Evolutionary conservation across 1,139 yeast species (phyloP).

Genomic region (Casaregolazyma suthepensis): DNA sequence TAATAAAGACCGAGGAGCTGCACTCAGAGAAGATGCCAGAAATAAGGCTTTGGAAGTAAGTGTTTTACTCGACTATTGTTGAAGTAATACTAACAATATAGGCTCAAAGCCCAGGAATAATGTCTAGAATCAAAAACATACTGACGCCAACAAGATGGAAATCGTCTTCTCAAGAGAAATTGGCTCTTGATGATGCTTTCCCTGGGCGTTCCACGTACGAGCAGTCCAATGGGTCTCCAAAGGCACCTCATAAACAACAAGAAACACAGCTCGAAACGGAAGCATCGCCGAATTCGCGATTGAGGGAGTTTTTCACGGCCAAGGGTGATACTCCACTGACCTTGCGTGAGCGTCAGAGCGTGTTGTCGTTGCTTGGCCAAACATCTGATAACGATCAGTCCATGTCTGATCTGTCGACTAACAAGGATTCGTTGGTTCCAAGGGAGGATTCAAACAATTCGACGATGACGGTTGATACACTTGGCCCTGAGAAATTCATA

Average conservation of each 20-base stretch:
- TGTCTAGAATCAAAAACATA: constrained; percentile 19
- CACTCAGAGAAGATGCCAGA: not conserved
- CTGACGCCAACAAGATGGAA: constrained; percentile 17
- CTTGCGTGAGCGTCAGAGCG: constrained; percentile 81
- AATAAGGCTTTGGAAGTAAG: constrained; percentile 1
- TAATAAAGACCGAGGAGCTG: not conserved
- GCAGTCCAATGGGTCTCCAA: not conserved
- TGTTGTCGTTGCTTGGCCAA: constrained; percentile 48
- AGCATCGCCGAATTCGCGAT: constrained; percentile 45
- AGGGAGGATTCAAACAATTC: not conserved
- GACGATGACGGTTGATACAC: not conserved
- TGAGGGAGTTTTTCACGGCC: constrained; percentile 64
- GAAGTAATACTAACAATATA: not conserved
- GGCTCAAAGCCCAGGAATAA: constrained; percentile 9
- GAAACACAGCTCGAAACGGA: not conserved
- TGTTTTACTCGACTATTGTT: not conserved
- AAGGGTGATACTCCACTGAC: constrained; percentile 74
- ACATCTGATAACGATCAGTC: constrained; percentile 34
- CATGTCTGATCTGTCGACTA: constrained; percentile 9
- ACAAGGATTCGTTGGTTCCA: not conserved
- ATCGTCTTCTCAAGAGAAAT: not conserved
- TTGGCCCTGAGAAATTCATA: not conserved
- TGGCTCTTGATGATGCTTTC: not conserved
- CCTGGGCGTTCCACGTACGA: not conserved
- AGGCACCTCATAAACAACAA: not conserved